Base-by-base conservation (phyloP, 2,329 filamentous ascomycete genomes). In the Knufia petricola region DNA sequence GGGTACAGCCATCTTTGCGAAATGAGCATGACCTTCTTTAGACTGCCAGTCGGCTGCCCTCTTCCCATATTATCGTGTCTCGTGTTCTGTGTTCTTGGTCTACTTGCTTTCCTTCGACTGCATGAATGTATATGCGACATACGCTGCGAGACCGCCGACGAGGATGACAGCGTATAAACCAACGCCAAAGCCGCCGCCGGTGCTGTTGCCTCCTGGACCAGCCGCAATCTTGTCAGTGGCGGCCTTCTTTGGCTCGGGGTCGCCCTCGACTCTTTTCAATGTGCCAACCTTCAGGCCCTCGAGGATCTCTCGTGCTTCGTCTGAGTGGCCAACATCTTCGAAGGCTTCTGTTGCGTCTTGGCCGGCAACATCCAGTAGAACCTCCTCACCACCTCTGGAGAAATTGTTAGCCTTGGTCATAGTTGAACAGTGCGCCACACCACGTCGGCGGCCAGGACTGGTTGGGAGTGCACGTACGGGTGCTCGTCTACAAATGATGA, bases 331-430 rank as follows among this genome's bases (percentile, higher is more conserved):
- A 63, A 98, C 92, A 71, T 98, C 92, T 75, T 98, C 92, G 67
- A 98, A 98, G 54, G 92, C 90, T 73, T 96, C 92, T 61, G 90
- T 95, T 63, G 86, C 85, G 70, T 98, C 92, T 73, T 95, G 89
- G 60, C 92, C 92, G 63, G 77, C 92, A 56, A 96, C 89, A 60
- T 98, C 92, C 60, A 98, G 84, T 55, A 98, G 75, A 60, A 98
- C 92, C 75, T 98, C 92, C 74, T 98, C 92, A 73, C 92, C 92
- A 75, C 92, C 92, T 62, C 92, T 96, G 64, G 57, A 51, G 48
- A 4, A 43, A 47, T 44, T 40, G 24, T 48, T 28, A 51, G 39
- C 42, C 7, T 24, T 21, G 26, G 49, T 20, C 34, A 4, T n/a
- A n/a, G 15, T n/a, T 4, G 34, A 7, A 37, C 12, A 28, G 26